Evolutionary conservation across 2,329 filamentous ascomycete species (phyloP), one percentile per base, ranked within the genome.

Genomic region (Malbranchea zuffiana): DNA sequence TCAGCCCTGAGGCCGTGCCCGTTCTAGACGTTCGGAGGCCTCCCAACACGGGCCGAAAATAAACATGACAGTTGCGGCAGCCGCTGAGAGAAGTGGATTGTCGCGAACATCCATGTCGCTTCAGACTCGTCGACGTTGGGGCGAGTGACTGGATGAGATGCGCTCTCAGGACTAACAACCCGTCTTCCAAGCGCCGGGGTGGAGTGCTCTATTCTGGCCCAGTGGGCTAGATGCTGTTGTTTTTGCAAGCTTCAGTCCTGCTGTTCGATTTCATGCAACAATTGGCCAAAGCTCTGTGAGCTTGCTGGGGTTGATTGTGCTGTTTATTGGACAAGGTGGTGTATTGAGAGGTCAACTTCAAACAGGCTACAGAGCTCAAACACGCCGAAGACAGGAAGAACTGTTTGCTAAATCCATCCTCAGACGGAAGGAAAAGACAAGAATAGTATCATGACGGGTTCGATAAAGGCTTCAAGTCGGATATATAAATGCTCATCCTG

Each of bases 301-400:
- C 3, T 12, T n/a, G 15, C 18, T 27, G 29, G 8, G 30, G 30
- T 18, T 39, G 16, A 21, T 20, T 15, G 17, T 6, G 3, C n/a
- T 5, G 3, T 31, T 35, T 6, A 44, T 45, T 45, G 33, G 40
- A 26, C 21, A 15, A 4, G 8, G 5, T 28, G 37, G 40, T 38
- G 43, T 37, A 38, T 45, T 18, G 16, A 32, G 23, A 33, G 17
- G 29, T 15, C 12, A 26, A 27, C 27, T 34, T 45, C 43, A 41
- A 37, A 36, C 37, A 41, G 10, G 35, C 10, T 34, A 20, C 41
- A 25, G 27, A 30, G 16, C 6, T 37, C 17, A 34, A 24, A 8
- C 7, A 34, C 10, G 20, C 26, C 20, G 24, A 26, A 38, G 15
- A 28, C 33, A 31, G 20, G 26, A 31, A 32, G 20, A 32, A n/a